Percentiles rank a stretch among this genome's conserved stretches.
Evolutionary conservation across 139 green algal genomes (phyloP).

Genomic region (Tetraselmis striata): DNA sequence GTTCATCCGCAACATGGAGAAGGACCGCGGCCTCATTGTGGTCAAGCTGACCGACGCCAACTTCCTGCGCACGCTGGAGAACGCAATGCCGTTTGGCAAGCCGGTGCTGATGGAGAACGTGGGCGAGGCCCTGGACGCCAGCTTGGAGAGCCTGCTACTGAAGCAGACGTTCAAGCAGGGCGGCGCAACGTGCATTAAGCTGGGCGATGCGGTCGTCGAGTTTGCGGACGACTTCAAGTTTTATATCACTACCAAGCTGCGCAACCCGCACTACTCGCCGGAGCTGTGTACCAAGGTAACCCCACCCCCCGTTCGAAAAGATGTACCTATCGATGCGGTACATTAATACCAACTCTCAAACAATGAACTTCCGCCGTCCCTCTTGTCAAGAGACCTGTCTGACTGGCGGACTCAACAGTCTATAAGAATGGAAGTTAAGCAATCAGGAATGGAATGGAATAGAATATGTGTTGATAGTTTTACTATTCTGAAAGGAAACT

Average conservation of each 20-base stretch:
- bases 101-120: slow-evolving; percentile 46
- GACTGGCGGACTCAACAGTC: no score
- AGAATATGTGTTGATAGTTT: no score
- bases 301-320: neutral
- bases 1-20: slow-evolving; percentile 48
- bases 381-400: no score
- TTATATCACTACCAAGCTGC: slow-evolving; percentile 58
- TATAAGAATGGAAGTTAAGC: no score
- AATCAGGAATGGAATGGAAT: no score
- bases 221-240: slow-evolving; percentile 36
- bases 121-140: slow-evolving; percentile 37
- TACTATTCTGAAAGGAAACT: no score
- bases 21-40: slow-evolving; percentile 19
- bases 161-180: slow-evolving; percentile 46
- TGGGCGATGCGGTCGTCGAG: slow-evolving; percentile 35
- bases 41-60: slow-evolving; percentile 39
- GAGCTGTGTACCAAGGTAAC: slow-evolving; percentile 22
- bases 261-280: slow-evolving; percentile 44
- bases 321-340: no score
- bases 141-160: slow-evolving; percentile 40
- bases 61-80: slow-evolving; percentile 44
- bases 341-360: no score
- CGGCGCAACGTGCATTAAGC: slow-evolving; percentile 28
- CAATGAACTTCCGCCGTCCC: no score
- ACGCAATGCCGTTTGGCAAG: slow-evolving; percentile 35